Base-by-base conservation (phyloP, 78 protist species). In the Guillardia theta region DNA sequence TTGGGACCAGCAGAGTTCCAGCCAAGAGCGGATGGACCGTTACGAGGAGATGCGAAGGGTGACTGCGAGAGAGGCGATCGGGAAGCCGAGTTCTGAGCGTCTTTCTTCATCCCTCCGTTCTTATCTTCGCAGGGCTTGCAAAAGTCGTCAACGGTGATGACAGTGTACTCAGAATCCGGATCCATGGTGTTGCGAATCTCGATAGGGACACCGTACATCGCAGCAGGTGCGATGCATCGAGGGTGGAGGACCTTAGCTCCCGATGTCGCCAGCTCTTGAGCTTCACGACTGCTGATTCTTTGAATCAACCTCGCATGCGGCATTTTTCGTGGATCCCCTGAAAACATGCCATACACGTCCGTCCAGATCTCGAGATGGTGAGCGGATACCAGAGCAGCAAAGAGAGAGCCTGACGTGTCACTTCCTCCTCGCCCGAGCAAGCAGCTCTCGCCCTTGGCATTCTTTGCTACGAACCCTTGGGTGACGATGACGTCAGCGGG, bases 351-450 rank as follows among this genome's bases (percentile, higher is more conserved):
- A 50, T 78, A 78, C 48, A 78, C 90, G 50, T 78, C 90, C 33
- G 90, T 78, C 90, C 90, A 78, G 50, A 78, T 78, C 48, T 78
- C 90, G 48, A 43, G 48, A 50, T 78, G 90, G 48, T 78, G 90
- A 2, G 90, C 90, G 1, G 9, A 22, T 6, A 70, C 45, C 41
- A 70, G 87, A 37, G 87, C 87, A n/a, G 90, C 90, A 5, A 78
- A 0, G 50, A 78, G 90, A 3, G 90, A 78, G 47, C 90, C 90
- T 4, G 90, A 78, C 1, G 90, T 78, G 50, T 78, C 90, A 43
- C 50, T 43, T 8, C 90, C 90, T 45, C 90, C 90, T 15, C 90
- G 47, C 15, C 90, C 90, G 19, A 78, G 50, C 33, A 78, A 50
- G 90, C 90, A 78, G 41, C 30, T 78, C 8, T 78, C 90, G 18